Base-by-base conservation (phyloP, 2,329 filamentous ascomycete genomes). In the Knufia petricola region DNA sequence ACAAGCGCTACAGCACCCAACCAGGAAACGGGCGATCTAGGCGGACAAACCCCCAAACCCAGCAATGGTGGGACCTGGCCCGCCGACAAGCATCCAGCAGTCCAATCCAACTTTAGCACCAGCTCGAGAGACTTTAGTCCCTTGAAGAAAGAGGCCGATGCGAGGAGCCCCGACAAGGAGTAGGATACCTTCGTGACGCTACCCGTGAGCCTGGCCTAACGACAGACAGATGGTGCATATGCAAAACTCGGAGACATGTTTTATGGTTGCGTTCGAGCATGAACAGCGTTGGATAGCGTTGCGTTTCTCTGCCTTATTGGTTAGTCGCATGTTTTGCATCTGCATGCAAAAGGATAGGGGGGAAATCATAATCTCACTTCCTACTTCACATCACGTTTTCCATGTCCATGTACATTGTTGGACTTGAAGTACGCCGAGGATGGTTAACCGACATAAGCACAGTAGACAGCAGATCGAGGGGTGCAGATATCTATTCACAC, bases 71-170 rank as follows among this genome's bases (percentile, higher is more conserved):
- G 44, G 2, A 34, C 34, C 19, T 26, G 43, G 21, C 40, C 46
- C 3, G 61, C 46, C 3, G 61, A 63, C 44, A 64, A 67, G 46
- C 64, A 66, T 43, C 63, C 70, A 21, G 69, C 72, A 1, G 64
- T 74, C 42, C 69, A 74, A 52, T 72, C 70, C 24, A 74, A 66
- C 19, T 75, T 75, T 56, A 73, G 70, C 19, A 74, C 71, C 1
- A 74, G 70, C 57, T 70, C 69, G 51, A 71, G 69, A 54, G 73
- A 76, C 51, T 63, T 74, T 28, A 55, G 56, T 45, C 56, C 53
- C 1, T 50, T 48, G 32, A 30, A 23, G 23, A 46, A 23, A 20
- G 37, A 46, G 42, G 48, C 24, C 9, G 31, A 23, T 26, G 41
- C 17, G 13, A 36, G n/a, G 19, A 39, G 13, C 20, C 34, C 34